Base-by-base conservation (phyloP, 164 flowering plant genomes). In the Hamamelis virginiana region DNA sequence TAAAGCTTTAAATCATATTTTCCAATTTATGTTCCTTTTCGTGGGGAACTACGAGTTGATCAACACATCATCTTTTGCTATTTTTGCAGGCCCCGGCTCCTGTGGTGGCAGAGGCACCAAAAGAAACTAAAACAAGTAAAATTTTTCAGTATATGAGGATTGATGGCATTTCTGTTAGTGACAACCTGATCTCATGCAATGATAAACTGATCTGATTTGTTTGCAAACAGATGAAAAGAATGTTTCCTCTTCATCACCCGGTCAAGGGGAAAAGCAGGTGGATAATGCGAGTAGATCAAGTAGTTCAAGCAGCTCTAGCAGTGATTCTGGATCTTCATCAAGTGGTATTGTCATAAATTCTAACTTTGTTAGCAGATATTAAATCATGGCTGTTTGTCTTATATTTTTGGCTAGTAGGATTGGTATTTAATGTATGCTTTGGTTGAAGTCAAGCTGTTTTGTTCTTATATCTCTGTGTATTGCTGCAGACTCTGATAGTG, bases 271-370 rank as follows among this genome's bases (percentile, higher is more conserved):
- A 60, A 86, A 83, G 45, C 85, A 80, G 25, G 86, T 73, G 15
- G 81, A 78, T 57, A 81, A 75, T 76, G 80, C 73, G 1, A 82
- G 81, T 77, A 80, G 85, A 74, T 86, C 92, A 56, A 88, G 90
- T 80, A 89, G 84, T 74, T 85, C 95, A 72, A 85, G 89, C 81
- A 84, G 96, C 84, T 93, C 98, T 65, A 80, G 90, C 74, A 85
- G 95, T 72, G 93, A 84, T 58, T 87, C 98, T 62, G 91, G 90
- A 59, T 91, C 98, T 60, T 88, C 96, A 23, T 93, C 98, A 53
- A 89, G 90, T 81, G 97, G 98, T 93, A 86, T 26, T 44, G 47
- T 64, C 1, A 45, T 61, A 9, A 53, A 27, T 45, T 12, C 0
- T 11, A 21, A 1, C 13, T 25, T 9, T 58, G 14, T 12, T 19